A percentile compares a stretch with the other conserved stretches of the same genome.
phyloP scores from a whole-genome alignment of 1,139 yeast species.

The Insectozyma bohioensis region DNA sequence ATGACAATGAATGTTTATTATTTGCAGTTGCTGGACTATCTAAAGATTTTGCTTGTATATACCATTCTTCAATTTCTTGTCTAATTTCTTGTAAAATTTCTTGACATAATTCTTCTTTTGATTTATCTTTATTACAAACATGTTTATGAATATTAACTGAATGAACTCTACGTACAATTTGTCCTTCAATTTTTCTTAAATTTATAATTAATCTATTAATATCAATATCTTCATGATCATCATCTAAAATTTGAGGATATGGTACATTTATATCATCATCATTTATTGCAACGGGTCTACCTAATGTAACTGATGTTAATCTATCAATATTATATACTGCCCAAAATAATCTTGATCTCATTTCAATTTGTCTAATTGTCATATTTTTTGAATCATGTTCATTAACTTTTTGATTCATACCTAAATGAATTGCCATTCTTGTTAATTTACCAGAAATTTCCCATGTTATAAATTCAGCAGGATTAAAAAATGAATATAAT shows the following conservation, averaged over 20 bases:
- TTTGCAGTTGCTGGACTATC: conserved; percentile 5
- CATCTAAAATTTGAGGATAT: conserved; percentile 29
- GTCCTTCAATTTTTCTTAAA: conserved; percentile 42
- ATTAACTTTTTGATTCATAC: conserved; percentile 37
- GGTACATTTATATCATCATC: conserved; percentile 49
- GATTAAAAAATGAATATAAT: conserved; percentile 45
- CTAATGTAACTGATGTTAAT: conserved; percentile 41
- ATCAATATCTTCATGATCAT: conserved; percentile 36
- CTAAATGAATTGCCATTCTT: conserved; percentile 40
- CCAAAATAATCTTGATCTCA: conserved; percentile 49
- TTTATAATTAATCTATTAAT: conserved; percentile 39
- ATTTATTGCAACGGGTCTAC: conserved; percentile 43
- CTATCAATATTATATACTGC: conserved; percentile 50
- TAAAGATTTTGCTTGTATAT: conserved; percentile 22
- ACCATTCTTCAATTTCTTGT: conserved; percentile 43
- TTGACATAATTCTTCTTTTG: conserved; percentile 22
- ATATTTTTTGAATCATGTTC: conserved; percentile 20
- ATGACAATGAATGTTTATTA: conserved; percentile 21
- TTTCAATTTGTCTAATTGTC: conserved; percentile 34
- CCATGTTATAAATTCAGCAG: conserved; percentile 46
- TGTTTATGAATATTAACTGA: conserved; percentile 23
- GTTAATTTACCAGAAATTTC: conserved; percentile 47
- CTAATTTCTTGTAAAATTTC: conserved; percentile 29
- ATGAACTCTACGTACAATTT: conserved; percentile 40
- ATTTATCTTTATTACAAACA: conserved; percentile 5